These are phyloP conservation scores for Syncephalastrum contaminatum DNA, from an alignment of 371 early-diverging fungal genomes.

Conservation along the genomic window DNA sequence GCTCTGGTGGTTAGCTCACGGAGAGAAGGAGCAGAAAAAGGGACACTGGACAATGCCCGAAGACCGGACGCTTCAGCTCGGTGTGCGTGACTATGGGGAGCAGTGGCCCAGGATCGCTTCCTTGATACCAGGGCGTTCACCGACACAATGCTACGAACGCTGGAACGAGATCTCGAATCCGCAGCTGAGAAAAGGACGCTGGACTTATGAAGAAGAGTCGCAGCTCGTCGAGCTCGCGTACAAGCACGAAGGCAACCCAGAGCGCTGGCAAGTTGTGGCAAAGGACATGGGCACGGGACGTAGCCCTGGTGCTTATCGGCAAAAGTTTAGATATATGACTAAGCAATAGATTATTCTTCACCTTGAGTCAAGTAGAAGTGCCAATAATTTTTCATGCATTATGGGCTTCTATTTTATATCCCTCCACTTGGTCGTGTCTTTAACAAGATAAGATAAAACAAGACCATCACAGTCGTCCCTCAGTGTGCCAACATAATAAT, in stretches of 20 bases:
- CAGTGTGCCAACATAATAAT: too few relatives aligned
- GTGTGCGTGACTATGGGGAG: slow-evolving; percentile 16
- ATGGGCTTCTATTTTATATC: too few relatives aligned
- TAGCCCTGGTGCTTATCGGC: slow-evolving; percentile 19
- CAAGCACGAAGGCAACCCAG: background rate
- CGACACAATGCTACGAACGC: slow-evolving; percentile 25
- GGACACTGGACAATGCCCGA: slow-evolving; percentile 30
- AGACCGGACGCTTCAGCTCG: slow-evolving; percentile 25
- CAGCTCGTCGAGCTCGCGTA: slow-evolving; percentile 29
- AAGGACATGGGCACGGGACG: slow-evolving; percentile 29
- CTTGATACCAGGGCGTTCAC: slow-evolving; percentile 23
- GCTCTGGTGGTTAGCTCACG: slow-evolving; percentile 17
- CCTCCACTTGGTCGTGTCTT: too few relatives aligned
- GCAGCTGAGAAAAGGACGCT: slow-evolving; percentile 16
- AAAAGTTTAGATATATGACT: slow-evolving; percentile 21
- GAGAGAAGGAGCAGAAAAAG: background rate
- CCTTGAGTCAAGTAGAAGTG: too few relatives aligned
- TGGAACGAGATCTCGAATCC: slow-evolving; percentile 19
- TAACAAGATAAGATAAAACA: too few relatives aligned
- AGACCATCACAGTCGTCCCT: too few relatives aligned
- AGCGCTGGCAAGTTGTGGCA: slow-evolving; percentile 24
- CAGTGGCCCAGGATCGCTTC: slow-evolving; percentile 27
- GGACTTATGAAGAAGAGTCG: slow-evolving; percentile 35
- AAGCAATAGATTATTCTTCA: too few relatives aligned
- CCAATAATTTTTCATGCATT: too few relatives aligned